Evolutionary conservation across 805 yeast genomes (phyloP).

Genomic region (Groenewaldozyma tartarivorans): DNA sequence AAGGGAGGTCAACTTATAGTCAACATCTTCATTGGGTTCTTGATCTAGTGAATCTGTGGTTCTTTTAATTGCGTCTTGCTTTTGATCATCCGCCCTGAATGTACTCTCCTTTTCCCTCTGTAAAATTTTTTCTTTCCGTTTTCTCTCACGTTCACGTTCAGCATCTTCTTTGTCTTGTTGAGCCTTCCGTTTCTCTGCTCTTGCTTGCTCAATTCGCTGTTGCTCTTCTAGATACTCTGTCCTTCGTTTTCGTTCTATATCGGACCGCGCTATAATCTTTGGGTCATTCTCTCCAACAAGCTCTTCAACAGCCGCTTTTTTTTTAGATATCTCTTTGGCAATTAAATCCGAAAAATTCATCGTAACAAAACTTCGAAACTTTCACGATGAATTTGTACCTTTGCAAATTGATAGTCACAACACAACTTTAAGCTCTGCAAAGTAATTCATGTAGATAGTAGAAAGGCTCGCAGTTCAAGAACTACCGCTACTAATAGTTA

Average conservation of each 20-base stretch:
- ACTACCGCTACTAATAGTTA: too few species aligned
- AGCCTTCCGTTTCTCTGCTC: constrained; percentile 27
- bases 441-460: too few species aligned
- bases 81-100: constrained; percentile 9
- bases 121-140: constrained; percentile 23
- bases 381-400: too few species aligned
- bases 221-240: constrained; percentile 15
- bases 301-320: constrained; percentile 23
- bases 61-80: too few species aligned
- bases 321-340: constrained; percentile 39
- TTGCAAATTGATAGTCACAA: too few species aligned
- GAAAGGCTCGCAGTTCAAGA: too few species aligned
- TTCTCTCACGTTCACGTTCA: constrained; percentile 19
- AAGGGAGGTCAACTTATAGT: constrained; percentile 17
- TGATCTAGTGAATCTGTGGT: too few species aligned
- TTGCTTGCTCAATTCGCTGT: constrained; percentile 13
- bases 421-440: too few species aligned
- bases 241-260: constrained; percentile 14
- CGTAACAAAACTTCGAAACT: too few species aligned
- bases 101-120: constrained; percentile 12
- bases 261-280: constrained; percentile 14
- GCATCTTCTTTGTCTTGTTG: constrained; percentile 22
- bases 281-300: constrained; percentile 4
- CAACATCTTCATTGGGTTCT: too few species aligned
- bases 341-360: constrained; percentile 44